Conservation (phyloP, 1,284 basidiomycete species). For the Naganishia cerealis region DNA sequence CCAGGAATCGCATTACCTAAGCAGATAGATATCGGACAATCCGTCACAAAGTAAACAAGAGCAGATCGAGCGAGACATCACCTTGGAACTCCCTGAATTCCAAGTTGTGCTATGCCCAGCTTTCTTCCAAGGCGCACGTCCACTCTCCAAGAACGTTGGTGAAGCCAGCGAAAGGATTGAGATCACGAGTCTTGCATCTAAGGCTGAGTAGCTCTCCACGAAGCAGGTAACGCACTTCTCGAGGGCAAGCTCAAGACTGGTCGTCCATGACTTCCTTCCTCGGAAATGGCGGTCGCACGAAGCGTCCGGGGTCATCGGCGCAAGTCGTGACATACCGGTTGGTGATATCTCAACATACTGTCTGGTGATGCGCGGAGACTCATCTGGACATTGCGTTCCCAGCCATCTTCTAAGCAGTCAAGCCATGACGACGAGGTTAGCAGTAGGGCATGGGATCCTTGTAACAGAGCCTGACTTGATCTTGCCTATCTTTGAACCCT, state of each 20-base stretch:
- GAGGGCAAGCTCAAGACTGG: neutral
- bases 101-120: neutral
- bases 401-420: conserved; percentile 49
- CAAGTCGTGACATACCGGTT: conserved; percentile 18
- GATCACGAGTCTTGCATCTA: neutral
- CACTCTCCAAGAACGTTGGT: conserved; percentile 3
- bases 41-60: conserved; percentile 5
- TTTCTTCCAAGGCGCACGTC: neutral
- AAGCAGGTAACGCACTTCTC: neutral
- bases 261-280: conserved; percentile 13
- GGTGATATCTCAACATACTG: neutral
- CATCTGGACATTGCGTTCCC: neutral
- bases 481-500: conserved; percentile 34
- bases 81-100: neutral
- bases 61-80: conserved; percentile 11
- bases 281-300: neutral
- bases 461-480: conserved; percentile 18
- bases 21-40: neutral
- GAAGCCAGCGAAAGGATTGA: neutral
- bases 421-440: conserved; percentile 49
- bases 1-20: conserved; percentile 4
- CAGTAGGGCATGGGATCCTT: neutral
- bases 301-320: neutral
- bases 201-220: neutral
- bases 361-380: neutral